Conservation (phyloP, 2,329 filamentous ascomycete species). For the Fusarium globosum region DNA sequence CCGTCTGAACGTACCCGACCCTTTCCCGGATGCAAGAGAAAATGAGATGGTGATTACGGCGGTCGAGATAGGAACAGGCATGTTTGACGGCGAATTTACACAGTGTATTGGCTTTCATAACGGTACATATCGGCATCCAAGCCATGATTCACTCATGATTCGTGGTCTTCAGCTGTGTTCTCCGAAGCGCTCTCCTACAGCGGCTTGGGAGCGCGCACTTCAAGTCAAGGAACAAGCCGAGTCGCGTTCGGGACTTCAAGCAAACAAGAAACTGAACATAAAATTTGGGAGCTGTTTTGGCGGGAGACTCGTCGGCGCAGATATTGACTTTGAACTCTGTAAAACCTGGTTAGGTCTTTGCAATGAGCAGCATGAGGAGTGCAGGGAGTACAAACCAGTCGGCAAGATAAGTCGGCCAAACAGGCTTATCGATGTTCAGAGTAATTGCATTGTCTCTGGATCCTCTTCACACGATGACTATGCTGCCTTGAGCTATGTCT, state of each 20-base stretch:
- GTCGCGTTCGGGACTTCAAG: fast-evolving
- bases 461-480: background rate
- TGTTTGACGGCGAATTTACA: background rate
- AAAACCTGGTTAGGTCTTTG: background rate
- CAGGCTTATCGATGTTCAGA: background rate
- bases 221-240: background rate
- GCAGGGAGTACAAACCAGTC: background rate
- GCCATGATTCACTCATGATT: background rate
- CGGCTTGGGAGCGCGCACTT: background rate
- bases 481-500: background rate
- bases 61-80: background rate
- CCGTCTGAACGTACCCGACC: fast-evolving
- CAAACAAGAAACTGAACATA: fast-evolving
- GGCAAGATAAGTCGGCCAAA: background rate
- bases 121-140: background rate
- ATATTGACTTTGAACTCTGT: background rate
- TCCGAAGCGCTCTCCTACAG: background rate
- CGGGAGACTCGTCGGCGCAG: fast-evolving
- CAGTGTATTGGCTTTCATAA: background rate
- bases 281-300: background rate
- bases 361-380: background rate
- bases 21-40: background rate
- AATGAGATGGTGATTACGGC: background rate
- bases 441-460: background rate
- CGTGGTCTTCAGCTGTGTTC: background rate